Evolutionary conservation across 345 rosid genomes (phyloP).

Genomic region (Pseudoturritis turrita): DNA sequence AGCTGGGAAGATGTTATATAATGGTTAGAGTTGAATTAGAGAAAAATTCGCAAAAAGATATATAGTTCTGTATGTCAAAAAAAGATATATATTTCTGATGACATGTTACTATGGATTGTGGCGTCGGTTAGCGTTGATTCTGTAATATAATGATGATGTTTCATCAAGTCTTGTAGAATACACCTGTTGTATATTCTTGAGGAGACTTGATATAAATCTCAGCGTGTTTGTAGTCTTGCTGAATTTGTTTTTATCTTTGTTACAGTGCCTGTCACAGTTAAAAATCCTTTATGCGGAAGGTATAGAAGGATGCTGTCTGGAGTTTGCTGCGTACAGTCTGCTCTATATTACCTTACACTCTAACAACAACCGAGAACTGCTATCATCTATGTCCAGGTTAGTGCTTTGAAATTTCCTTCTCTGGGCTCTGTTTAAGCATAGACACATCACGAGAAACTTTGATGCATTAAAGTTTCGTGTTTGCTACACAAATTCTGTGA

Average conservation of each 20-base stretch:
- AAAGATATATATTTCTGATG: too few species aligned
- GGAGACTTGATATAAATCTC: not conserved
- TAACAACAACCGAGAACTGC: conserved; percentile 72
- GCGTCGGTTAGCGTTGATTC: not conserved
- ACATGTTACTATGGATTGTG: not conserved
- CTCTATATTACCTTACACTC: conserved; percentile 91
- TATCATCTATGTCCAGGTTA: conserved; percentile 89
- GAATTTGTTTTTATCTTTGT: conserved; percentile 21
- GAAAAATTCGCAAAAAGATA: not conserved
- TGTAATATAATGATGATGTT: not conserved
- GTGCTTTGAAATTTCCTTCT: conserved; percentile 19
- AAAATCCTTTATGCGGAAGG: conserved; percentile 91
- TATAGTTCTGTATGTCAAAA: too few species aligned
- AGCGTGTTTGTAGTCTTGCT: not conserved
- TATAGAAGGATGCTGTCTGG: conserved; percentile 82
- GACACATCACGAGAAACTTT: not conserved
- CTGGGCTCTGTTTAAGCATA: conserved; percentile 5
- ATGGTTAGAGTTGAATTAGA: not conserved
- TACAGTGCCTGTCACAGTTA: conserved; percentile 94
- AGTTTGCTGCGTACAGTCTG: conserved; percentile 88
- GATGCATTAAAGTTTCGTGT: not conserved
- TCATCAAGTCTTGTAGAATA: conserved; percentile 11
- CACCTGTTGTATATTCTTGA: not conserved
- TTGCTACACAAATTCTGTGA: not conserved
- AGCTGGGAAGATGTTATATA: not conserved